Evolutionary conservation across 2,329 filamentous ascomycete species (phyloP).

Genomic region (Didymella pinodella): DNA sequence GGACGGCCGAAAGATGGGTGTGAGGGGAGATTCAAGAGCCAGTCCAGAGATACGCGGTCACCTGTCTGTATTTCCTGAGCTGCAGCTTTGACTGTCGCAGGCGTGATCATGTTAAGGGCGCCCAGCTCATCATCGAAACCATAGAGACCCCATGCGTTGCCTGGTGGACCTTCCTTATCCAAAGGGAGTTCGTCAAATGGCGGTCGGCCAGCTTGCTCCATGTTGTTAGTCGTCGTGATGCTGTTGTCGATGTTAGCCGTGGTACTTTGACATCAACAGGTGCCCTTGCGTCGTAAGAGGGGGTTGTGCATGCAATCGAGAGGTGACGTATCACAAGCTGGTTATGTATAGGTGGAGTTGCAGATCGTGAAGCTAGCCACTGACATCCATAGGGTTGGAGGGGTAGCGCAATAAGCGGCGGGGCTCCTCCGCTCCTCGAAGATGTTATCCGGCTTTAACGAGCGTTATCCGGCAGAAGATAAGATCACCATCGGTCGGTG

Average conservation of each 20-base stretch:
- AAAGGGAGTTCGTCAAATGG: constrained; percentile 60
- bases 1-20: constrained; percentile 51
- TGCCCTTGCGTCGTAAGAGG: background rate
- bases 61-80: constrained; percentile 57
- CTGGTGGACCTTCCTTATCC: constrained; percentile 58
- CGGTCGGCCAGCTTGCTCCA: constrained; percentile 37
- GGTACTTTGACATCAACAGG: background rate
- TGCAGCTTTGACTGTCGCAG: constrained; percentile 53
- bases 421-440: constrained; percentile 7
- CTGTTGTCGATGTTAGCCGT: background rate
- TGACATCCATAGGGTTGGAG: constrained; percentile 14
- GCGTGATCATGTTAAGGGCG: constrained; percentile 64
- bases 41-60: constrained; percentile 51
- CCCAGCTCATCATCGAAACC: constrained; percentile 61
- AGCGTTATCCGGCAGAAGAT: constrained; percentile 13
- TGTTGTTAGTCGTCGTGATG: constrained; percentile 1
- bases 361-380: constrained; percentile 34
- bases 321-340: background rate
- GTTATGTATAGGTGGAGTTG: constrained; percentile 30
- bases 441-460: constrained; percentile 14
- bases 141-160: constrained; percentile 66
- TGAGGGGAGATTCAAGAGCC: constrained; percentile 52
- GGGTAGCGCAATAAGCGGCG: constrained; percentile 16
- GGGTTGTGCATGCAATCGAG: background rate
- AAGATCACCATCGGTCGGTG: constrained; percentile 1